Percentiles rank a stretch among this genome's conserved stretches.
Conservation (phyloP, 345 rosid genomes). For the Reutealis trisperma region DNA sequence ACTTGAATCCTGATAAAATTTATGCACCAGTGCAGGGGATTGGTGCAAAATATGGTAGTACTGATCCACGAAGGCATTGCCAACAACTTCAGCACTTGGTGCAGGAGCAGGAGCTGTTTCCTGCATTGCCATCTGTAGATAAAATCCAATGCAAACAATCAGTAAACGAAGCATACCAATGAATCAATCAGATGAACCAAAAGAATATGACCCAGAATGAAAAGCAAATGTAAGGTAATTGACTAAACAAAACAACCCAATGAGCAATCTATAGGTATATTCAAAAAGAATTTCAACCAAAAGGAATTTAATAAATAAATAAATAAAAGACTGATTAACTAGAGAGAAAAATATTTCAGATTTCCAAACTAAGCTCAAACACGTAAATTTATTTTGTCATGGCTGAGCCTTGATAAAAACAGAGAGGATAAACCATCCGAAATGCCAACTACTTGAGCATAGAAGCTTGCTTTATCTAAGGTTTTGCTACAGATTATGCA, state of each 20-base stretch:
- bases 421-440: background rate
- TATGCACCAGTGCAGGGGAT: slow-evolving; percentile 44
- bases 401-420: background rate
- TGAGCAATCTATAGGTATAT: background rate
- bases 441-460: background rate
- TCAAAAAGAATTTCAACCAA: background rate
- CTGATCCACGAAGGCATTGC: slow-evolving; percentile 58
- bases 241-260: background rate
- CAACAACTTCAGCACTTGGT: slow-evolving; percentile 44
- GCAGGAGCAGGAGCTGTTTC: slow-evolving; percentile 47
- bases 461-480: background rate
- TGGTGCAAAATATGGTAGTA: slow-evolving; percentile 52
- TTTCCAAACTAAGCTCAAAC: background rate
- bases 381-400: background rate
- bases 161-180: background rate
- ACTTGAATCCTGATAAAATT: slow-evolving; percentile 63
- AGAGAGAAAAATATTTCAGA: background rate
- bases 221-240: background rate
- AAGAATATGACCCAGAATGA: background rate
- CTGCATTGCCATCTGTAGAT: slow-evolving; percentile 57
- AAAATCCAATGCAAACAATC: background rate
- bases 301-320: background rate
- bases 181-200: background rate
- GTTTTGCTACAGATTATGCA: background rate
- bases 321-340: background rate